Evolutionary conservation across 208 protist species (phyloP).

Genomic region (Acanthamoeba royreba): DNA sequence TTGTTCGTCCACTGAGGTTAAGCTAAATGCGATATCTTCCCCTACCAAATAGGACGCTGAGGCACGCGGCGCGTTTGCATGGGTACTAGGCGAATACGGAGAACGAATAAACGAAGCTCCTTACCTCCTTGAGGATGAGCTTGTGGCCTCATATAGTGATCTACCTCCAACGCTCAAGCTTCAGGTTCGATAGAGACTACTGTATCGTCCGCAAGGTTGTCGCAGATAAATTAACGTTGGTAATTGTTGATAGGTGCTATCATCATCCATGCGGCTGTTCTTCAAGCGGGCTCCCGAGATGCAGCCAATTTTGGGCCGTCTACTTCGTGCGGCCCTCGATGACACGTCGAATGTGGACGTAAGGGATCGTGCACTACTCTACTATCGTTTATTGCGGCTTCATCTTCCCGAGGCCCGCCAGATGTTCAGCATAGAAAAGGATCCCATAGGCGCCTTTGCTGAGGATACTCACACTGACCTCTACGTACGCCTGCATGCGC

Average conservation of each 20-base stretch:
- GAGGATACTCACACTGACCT: slow-evolving; percentile 78
- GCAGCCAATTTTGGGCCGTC: slow-evolving; percentile 82
- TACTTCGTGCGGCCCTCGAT: slow-evolving; percentile 82
- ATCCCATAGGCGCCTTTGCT: slow-evolving; percentile 72
- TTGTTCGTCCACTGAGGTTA: not conserved
- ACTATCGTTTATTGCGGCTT: slow-evolving; percentile 82
- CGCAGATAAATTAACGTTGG: not conserved
- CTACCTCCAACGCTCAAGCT: slow-evolving; percentile 34
- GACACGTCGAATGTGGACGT: slow-evolving; percentile 84
- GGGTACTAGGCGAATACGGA: slow-evolving; percentile 89
- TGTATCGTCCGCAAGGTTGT: not conserved
- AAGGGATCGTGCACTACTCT: slow-evolving; percentile 84
- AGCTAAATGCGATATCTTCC: not conserved
- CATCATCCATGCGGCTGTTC: slow-evolving; percentile 86
- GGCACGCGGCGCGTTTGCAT: slow-evolving; percentile 76
- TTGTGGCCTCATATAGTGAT: not conserved
- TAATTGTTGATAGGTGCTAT: slow-evolving; percentile 77
- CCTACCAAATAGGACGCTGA: slow-evolving; percentile 27
- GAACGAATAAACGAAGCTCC: slow-evolving; percentile 86
- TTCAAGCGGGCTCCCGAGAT: slow-evolving; percentile 90
- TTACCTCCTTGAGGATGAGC: slow-evolving; percentile 88
- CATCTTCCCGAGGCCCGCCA: slow-evolving; percentile 72
- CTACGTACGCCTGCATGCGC: slow-evolving; percentile 53
- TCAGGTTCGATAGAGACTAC: too few species aligned
- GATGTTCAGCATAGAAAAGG: slow-evolving; percentile 75